These are phyloP conservation scores for Phaeosphaeria sp. DNA, from an alignment of 2,329 filamentous ascomycete genomes.

Conservation along the genomic window DNA sequence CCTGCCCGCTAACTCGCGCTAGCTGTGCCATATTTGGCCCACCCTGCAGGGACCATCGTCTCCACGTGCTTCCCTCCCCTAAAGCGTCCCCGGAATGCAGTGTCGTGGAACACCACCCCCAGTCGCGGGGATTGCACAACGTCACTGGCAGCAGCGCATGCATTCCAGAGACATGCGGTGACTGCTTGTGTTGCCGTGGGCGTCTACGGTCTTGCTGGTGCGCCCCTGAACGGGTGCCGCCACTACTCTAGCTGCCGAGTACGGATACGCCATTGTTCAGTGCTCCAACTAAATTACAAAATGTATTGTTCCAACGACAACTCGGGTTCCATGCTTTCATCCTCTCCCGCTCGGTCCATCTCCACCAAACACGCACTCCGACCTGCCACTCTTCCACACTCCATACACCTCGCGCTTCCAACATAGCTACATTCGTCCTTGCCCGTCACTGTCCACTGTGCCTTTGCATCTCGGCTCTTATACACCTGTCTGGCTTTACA, in stretches of 20 bases:
- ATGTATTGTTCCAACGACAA: background rate
- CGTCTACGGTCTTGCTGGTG: background rate
- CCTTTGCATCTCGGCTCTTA: background rate
- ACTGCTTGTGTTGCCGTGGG: background rate
- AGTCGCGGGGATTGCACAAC: background rate
- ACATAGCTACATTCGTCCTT: background rate
- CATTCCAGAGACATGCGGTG: background rate
- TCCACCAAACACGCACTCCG: background rate
- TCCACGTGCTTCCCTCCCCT: slow-evolving; percentile 3
- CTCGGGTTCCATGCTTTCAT: background rate
- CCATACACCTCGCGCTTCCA: background rate
- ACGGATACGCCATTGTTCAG: background rate
- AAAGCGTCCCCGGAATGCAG: background rate
- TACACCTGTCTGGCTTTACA: background rate
- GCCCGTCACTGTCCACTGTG: background rate
- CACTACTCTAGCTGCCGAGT: background rate
- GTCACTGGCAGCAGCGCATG: background rate
- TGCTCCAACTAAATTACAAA: background rate
- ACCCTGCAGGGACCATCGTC: slow-evolving; percentile 1
- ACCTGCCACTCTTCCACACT: background rate
- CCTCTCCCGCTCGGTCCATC: background rate
- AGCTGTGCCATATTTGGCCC: slow-evolving; percentile 1
- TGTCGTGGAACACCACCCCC: background rate
- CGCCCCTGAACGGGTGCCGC: background rate
- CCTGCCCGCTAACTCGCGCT: background rate